Evolutionary conservation across 148 eudicot species (phyloP).

Genomic region (Diospyros lotus): DNA sequence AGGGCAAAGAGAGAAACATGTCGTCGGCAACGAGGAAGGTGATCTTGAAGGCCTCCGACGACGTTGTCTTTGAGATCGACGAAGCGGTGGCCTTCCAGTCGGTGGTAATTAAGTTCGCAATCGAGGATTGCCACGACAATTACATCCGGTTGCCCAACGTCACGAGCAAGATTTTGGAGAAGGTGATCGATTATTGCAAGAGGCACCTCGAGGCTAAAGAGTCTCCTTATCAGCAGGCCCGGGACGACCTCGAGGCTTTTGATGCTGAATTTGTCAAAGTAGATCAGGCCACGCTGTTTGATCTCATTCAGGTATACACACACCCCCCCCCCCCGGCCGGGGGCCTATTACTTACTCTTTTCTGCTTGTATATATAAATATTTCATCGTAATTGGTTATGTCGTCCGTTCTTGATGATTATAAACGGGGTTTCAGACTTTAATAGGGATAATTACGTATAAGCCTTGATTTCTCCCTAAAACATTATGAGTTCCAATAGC

Average conservation of each 20-base stretch:
- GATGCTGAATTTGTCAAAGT: constrained; percentile 23
- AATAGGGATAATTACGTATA: no score
- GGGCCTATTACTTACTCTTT: not conserved
- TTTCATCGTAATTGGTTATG: not conserved
- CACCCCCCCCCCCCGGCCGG: not conserved
- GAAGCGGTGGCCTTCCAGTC: constrained; percentile 23
- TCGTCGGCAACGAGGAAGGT: constrained; percentile 15
- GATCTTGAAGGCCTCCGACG: constrained; percentile 19
- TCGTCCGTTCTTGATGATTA: not conserved
- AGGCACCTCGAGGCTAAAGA: constrained; percentile 15
- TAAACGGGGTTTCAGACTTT: not conserved
- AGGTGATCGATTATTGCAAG: constrained; percentile 35
- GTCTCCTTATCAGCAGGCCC: constrained; percentile 6
- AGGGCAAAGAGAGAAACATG: not conserved
- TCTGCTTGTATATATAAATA: not conserved
- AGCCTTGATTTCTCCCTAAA: no score
- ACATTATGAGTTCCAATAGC: no score
- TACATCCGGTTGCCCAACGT: constrained; percentile 34
- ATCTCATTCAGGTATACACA: constrained; percentile 31
- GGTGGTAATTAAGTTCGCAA: constrained; percentile 21
- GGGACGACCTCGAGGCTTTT: constrained; percentile 17
- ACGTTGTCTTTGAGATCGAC: constrained; percentile 26
- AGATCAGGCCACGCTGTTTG: constrained; percentile 25
- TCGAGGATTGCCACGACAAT: constrained; percentile 25
- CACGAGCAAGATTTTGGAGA: constrained; percentile 13